Evolutionary conservation across 2,329 filamentous ascomycete species (phyloP).

Genomic region (Chalaropsis ovoidea): DNA sequence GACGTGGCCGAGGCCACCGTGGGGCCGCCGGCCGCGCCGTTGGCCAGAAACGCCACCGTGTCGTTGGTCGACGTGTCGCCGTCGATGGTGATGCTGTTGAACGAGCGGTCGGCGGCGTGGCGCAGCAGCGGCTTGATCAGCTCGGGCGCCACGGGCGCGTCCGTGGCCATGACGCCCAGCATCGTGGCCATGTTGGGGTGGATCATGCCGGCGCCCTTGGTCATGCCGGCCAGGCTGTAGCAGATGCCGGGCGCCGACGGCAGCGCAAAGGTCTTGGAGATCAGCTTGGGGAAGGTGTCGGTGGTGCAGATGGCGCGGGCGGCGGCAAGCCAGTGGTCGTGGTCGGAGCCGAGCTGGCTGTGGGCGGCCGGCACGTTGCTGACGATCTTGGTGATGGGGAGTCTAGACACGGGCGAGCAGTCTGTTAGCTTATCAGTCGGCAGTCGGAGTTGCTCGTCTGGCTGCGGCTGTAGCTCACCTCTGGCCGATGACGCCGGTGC

Average conservation of each 20-base stretch:
- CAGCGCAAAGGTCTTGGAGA: constrained; percentile 73
- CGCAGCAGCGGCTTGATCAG: constrained; percentile 61
- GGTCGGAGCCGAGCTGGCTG: constrained; percentile 58
- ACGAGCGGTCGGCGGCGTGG: constrained; percentile 68
- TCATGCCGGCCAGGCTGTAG: constrained; percentile 87
- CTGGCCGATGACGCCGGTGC: constrained; percentile 94
- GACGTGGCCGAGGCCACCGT: constrained; percentile 46
- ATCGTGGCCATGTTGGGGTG: constrained; percentile 98
- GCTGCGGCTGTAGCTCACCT: constrained; percentile 40
- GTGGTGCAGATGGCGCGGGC: constrained; percentile 95
- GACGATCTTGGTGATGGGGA: constrained; percentile 86
- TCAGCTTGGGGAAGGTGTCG: constrained; percentile 93
- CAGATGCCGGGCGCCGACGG: constrained; percentile 58
- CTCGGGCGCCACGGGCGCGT: constrained; percentile 63
- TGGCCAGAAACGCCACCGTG: constrained; percentile 87
- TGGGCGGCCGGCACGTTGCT: constrained; percentile 69
- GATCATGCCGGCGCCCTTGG: constrained; percentile 98
- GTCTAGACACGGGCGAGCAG: constrained; percentile 36
- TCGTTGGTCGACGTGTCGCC: constrained; percentile 97
- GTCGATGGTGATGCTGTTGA: constrained; percentile 95
- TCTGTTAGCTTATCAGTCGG: background rate
- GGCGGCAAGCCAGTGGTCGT: constrained; percentile 76
- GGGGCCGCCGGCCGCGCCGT: constrained; percentile 74
- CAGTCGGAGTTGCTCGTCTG: constrained; percentile 1
- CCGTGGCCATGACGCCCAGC: constrained; percentile 82